Base-by-base conservation (phyloP, 345 rosid species). In the Pugionium cornutum region DNA sequence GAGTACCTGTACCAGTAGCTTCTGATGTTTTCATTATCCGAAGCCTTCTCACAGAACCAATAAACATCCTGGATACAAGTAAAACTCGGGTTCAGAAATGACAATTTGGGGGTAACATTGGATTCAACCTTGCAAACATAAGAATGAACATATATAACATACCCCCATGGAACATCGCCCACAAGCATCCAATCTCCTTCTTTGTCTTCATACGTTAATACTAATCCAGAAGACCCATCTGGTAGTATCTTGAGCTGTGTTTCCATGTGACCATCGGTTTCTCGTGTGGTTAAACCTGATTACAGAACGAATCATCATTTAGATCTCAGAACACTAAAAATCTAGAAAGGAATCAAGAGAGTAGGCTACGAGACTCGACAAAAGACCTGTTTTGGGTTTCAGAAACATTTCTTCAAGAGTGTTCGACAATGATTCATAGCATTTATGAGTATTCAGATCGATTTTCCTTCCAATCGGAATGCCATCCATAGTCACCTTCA, bases 111-210 rank as follows among this genome's bases (percentile, higher is more conserved):
- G 44, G 3, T 53, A 9, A 46, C 11, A 31, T 36, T 25, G 10
- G 53, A 57, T 10, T 43, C 5, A 50, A 25, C 9, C 39, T 47
- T 0, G 1, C 41, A 43, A 65, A 1, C 31, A 43, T 25, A 40
- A 30, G 25, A n/a, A 42, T 7, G 10, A 7, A 46, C 7, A 6
- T 4, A 67, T 37, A 44, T 50, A 6, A 75, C 78, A 44, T 83
- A 89, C 98, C 84, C 82, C 98, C 98, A 92, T 11, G 98, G 98
- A 48, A 89, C 96, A 78, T 92, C 98, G 33, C 98, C 98, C 57
- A 86, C 91, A 42, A 92, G 98, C 97, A 92, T 89, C 97, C 98
- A 92, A 77, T 92, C 98, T 53, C 97, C 98, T 1, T 92, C 98
- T 73, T 81, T 89, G 71, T 92, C 98, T 79, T 92, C 89, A 25